Base-by-base conservation (phyloP, 1,284 basidiomycete species). In the Cutaneotrichosporon sp. region DNA sequence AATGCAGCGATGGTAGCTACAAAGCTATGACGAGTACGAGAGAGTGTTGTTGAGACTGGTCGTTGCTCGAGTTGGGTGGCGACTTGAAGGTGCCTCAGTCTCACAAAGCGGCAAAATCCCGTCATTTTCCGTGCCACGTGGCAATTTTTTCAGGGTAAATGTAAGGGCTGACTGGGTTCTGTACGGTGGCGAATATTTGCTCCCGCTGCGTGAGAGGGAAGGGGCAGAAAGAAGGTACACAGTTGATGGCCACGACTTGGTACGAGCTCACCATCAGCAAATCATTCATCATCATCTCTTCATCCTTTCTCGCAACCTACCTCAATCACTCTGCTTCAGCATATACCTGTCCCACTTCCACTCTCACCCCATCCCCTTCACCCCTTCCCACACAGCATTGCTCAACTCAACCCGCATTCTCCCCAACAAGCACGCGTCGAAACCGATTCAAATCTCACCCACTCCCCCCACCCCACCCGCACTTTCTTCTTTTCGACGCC, bases 51-150 rank as follows among this genome's bases (percentile, higher is more conserved):
- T 3, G 34, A 9, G 34, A 3, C 19, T 11, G 19, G 35, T 38
- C n/a, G n/a, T n/a, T n/a, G n/a, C n/a, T n/a, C n/a, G n/a, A n/a
- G n/a, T n/a, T n/a, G n/a, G 4, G 20, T 19, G 24, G 26, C 1
- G 14, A 17, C 25, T 35, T 45, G 26, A 38, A 32, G 33, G 49
- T 44, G 54, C 54, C 54, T 56, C 54, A 56, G 51, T 52, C n/a
- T n/a, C n/a, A n/a, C n/a, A n/a, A n/a, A n/a, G n/a, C n/a, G n/a
- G 48, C 54, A 51, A 55, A 59, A 59, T 43, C 34, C 57, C 52
- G 51, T 37, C 53, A 55, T 41, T 41, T 34, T 41, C 57, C 52
- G 57, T 4, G n/a, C 44, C 39, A 25, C 38, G 35, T 26, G 31
- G 38, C 22, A 26, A 11, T 26, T 41, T 22, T n/a, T 24, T 27